Evolutionary conservation across 2,329 filamentous ascomycete species (phyloP).

Genomic region (Diplodia sapinea): DNA sequence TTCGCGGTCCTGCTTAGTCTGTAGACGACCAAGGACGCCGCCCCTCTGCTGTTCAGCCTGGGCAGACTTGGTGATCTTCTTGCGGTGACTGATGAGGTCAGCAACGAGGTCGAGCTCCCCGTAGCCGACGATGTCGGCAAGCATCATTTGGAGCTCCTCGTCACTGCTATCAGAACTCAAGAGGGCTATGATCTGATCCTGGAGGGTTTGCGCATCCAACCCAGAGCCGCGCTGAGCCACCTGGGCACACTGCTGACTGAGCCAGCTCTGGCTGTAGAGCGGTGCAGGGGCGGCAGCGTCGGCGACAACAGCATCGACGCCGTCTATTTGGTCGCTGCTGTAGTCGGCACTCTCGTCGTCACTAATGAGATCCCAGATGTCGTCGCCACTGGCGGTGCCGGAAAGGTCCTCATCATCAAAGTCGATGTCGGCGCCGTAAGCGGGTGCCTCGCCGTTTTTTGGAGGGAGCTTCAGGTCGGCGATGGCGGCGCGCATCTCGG

Average conservation of each 20-base stretch:
- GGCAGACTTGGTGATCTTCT: constrained; percentile 60
- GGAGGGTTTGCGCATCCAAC: constrained; percentile 71
- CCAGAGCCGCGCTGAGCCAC: constrained; percentile 70
- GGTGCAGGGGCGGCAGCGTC: constrained; percentile 40
- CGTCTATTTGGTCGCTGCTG: constrained; percentile 69
- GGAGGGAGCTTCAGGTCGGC: constrained; percentile 68
- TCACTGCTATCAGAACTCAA: constrained; percentile 70
- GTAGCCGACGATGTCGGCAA: constrained; percentile 90
- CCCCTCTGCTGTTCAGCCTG: constrained; percentile 52
- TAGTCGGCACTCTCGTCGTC: constrained; percentile 71
- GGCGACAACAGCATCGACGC: constrained; percentile 45
- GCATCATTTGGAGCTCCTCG: constrained; percentile 86
- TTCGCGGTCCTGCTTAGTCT: constrained; percentile 79
- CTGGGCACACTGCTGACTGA: constrained; percentile 69
- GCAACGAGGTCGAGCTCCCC: constrained; percentile 93
- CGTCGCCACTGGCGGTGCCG: constrained; percentile 70
- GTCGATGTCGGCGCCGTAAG: constrained; percentile 64
- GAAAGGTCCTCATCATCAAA: constrained; percentile 70
- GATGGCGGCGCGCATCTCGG: constrained; percentile 84
- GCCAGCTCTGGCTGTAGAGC: constrained; percentile 70
- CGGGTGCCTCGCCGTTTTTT: constrained; percentile 52
- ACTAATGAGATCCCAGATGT: constrained; percentile 92
- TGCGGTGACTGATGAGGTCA: constrained; percentile 80
- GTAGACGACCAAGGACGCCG: constrained; percentile 60
- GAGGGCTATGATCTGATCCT: constrained; percentile 77